Conservation (phyloP, 768 basidiomycete genomes). For the Macrolepiota fuliginosa region DNA sequence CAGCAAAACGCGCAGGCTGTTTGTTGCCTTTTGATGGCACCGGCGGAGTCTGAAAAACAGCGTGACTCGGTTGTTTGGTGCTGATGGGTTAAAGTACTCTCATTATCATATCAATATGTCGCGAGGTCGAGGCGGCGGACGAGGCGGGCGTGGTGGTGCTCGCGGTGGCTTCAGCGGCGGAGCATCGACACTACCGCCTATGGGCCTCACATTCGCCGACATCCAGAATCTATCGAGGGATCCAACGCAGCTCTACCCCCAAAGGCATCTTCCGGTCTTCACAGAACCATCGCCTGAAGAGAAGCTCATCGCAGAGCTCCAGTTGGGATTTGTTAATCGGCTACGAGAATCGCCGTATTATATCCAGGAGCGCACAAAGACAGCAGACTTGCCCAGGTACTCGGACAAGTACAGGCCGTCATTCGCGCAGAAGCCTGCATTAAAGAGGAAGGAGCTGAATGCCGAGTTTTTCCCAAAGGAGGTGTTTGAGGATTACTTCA, state of each 20-base stretch:
- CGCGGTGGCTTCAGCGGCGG: slow-evolving; percentile 64
- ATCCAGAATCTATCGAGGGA: slow-evolving; percentile 76
- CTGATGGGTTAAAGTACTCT: slow-evolving; percentile 9
- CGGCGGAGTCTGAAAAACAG: slow-evolving; percentile 39
- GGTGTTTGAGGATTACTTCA: slow-evolving; percentile 78
- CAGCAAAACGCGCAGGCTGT: slow-evolving; percentile 25
- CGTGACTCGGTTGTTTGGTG: slow-evolving; percentile 15
- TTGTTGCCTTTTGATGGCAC: slow-evolving; percentile 19
- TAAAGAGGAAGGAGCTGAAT: slow-evolving; percentile 71
- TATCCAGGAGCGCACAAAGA: slow-evolving; percentile 68
- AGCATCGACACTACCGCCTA: slow-evolving; percentile 53
- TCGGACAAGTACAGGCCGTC: slow-evolving; percentile 82
- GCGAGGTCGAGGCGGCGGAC: slow-evolving; percentile 39
- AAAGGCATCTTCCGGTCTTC: slow-evolving; percentile 66
- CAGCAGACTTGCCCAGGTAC: slow-evolving; percentile 77
- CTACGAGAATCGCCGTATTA: slow-evolving; percentile 73
- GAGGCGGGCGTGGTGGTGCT: slow-evolving; percentile 40
- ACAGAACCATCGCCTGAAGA: slow-evolving; percentile 67
- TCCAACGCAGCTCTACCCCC: slow-evolving; percentile 78
- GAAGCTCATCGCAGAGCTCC: slow-evolving; percentile 60
- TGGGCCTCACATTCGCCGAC: slow-evolving; percentile 81
- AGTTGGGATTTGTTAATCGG: slow-evolving; percentile 62
- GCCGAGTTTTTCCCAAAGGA: slow-evolving; percentile 76
- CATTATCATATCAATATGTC: slow-evolving; percentile 30
- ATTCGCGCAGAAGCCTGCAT: slow-evolving; percentile 52